phyloP scores from a whole-genome alignment of 2,329 filamentous ascomycete species.

The Leptodontidium sp. region DNA sequence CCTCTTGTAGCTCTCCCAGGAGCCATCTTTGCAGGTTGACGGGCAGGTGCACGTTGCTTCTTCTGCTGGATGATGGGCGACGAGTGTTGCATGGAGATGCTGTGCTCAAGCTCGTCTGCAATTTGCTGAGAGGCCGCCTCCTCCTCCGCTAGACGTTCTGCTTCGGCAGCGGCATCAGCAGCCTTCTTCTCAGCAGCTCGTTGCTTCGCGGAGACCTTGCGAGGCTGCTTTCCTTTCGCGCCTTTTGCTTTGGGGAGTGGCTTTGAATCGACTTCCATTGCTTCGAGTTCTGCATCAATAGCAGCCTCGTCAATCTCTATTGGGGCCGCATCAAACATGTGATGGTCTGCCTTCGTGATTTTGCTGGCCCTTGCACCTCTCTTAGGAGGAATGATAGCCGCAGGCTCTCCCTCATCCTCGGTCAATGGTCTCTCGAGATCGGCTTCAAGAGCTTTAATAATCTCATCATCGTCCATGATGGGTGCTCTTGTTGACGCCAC shows the following conservation, averaged over 20 bases:
- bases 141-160: slow-evolving; percentile 30
- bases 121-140: slow-evolving; percentile 37
- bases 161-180: slow-evolving; percentile 37
- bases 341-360: slow-evolving; percentile 32
- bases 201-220: slow-evolving; percentile 45
- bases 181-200: slow-evolving; percentile 41
- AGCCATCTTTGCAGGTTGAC: slow-evolving; percentile 32
- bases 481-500: slow-evolving; percentile 54
- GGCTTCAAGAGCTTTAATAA: slow-evolving; percentile 70
- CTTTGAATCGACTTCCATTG: slow-evolving; percentile 43
- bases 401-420: slow-evolving; percentile 57
- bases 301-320: slow-evolving; percentile 42
- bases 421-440: slow-evolving; percentile 66
- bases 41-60: slow-evolving; percentile 34
- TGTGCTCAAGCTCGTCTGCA: slow-evolving; percentile 38
- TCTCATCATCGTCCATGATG: slow-evolving; percentile 67
- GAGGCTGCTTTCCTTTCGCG: slow-evolving; percentile 42
- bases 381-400: slow-evolving; percentile 20
- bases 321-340: slow-evolving; percentile 39
- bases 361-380: slow-evolving; percentile 33
- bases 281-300: slow-evolving; percentile 45
- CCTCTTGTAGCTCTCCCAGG: slow-evolving; percentile 34
- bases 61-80: slow-evolving; percentile 38
- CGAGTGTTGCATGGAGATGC: slow-evolving; percentile 39
- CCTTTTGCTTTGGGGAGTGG: slow-evolving; percentile 43